Evolutionary conservation across 495 filamentous ascomycete species (phyloP).

Genomic region (Ramalina intermedia): DNA sequence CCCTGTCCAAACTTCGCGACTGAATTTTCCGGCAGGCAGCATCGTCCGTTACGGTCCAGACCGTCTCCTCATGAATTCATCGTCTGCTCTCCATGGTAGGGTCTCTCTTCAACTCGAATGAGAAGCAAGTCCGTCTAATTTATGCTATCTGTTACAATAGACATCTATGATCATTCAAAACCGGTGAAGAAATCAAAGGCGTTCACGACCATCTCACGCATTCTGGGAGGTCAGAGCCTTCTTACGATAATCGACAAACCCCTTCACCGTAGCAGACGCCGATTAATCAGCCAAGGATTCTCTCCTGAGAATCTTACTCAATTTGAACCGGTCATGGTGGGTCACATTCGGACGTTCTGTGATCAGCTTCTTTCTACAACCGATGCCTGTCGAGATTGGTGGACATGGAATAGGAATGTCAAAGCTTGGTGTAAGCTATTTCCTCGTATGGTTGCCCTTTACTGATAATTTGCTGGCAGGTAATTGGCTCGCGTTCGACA

Average conservation of each 20-base stretch:
- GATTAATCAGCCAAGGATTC: background rate
- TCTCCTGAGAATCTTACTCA: background rate
- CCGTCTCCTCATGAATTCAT: background rate
- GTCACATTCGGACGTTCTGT: background rate
- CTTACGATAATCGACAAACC: background rate
- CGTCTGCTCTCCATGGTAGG: background rate
- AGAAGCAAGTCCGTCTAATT: background rate
- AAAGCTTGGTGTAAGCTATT: too few relatives aligned
- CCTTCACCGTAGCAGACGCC: background rate
- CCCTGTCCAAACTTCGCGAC: background rate
- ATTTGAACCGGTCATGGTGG: background rate
- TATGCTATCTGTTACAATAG: too few relatives aligned
- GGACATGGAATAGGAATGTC: too few relatives aligned
- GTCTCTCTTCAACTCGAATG: background rate
- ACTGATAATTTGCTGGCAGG: too few relatives aligned
- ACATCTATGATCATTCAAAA: background rate
- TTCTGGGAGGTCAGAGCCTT: background rate
- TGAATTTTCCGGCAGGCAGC: background rate
- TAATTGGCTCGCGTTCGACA: background rate
- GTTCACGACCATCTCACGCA: background rate
- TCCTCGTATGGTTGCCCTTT: too few relatives aligned
- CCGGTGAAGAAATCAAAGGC: background rate
- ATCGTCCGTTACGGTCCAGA: background rate
- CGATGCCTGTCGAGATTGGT: too few relatives aligned
- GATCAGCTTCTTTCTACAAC: background rate